These are phyloP conservation scores for Capsicum rhomboideum DNA, from an alignment of 257 asterid species.

Conservation along the genomic window DNA sequence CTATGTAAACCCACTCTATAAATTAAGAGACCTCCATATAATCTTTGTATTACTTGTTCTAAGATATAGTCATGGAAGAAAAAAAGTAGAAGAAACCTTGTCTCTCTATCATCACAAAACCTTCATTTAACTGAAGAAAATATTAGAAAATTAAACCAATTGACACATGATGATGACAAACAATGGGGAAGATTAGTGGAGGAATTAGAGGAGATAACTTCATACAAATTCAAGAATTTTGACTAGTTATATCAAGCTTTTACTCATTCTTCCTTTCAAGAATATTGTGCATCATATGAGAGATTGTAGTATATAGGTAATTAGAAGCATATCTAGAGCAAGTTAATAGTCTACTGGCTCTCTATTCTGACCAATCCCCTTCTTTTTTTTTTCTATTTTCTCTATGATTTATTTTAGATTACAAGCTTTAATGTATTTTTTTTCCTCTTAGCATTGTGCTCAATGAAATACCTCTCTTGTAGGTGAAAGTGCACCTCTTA, in stretches of 20 bases:
- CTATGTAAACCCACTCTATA: too few species aligned
- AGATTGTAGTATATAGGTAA: constrained; percentile 33
- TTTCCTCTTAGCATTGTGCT: background rate
- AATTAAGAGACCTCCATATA: too few species aligned
- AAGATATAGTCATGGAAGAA: too few species aligned
- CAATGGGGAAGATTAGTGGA: background rate
- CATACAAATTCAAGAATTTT: constrained; percentile 24
- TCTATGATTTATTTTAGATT: background rate
- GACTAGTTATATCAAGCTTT: constrained; percentile 22
- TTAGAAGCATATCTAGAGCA: background rate
- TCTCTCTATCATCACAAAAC: background rate
- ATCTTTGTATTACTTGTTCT: too few species aligned
- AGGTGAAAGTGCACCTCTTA: background rate
- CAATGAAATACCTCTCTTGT: background rate
- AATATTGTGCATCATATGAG: constrained; percentile 8
- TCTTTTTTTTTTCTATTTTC: too few species aligned
- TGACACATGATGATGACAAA: background rate
- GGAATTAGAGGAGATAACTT: constrained; percentile 9
- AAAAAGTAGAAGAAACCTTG: too few species aligned
- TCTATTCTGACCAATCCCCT: too few species aligned
- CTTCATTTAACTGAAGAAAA: background rate
- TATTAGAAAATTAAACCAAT: background rate
- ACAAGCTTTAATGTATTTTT: background rate
- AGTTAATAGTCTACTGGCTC: too few species aligned
- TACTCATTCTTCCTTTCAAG: constrained; percentile 20